Evolutionary conservation across 495 filamentous ascomycete genomes (phyloP).

Genomic region (Antarctomyces pellizariae): DNA sequence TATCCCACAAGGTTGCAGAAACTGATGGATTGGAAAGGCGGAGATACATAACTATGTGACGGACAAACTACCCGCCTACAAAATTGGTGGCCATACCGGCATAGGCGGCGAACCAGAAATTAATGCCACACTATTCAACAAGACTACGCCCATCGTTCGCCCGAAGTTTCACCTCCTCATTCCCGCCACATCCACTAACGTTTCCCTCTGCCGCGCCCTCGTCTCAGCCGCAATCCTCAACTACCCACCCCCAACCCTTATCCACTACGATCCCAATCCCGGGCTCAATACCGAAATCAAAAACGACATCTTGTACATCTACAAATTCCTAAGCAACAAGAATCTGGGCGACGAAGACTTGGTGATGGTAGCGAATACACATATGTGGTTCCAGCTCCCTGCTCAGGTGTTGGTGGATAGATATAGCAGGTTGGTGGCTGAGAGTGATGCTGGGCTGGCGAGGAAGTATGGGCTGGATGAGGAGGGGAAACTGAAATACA

Average conservation of each 20-base stretch:
- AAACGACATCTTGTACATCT: constrained; percentile 25
- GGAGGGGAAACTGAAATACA: constrained; percentile 19
- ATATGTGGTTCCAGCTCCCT: constrained; percentile 38
- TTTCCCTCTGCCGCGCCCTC: constrained; percentile 30
- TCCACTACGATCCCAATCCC: no score
- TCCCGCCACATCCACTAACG: constrained; percentile 23
- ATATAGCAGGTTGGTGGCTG: constrained; percentile 25
- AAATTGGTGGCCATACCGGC: no score
- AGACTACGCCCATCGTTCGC: no score
- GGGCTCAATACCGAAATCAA: constrained; percentile 16
- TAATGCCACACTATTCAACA: no score
- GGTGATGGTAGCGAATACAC: constrained; percentile 33
- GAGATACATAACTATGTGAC: no score
- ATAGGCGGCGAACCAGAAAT: no score
- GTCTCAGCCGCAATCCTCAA: constrained; percentile 35
- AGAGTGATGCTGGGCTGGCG: constrained; percentile 23
- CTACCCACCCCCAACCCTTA: constrained; percentile 34
- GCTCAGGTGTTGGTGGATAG: constrained; percentile 31
- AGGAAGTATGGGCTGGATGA: constrained; percentile 20
- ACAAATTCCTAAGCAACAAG: constrained; percentile 27
- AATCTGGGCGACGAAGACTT: constrained; percentile 32
- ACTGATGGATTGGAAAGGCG: no score
- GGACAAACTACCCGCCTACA: no score
- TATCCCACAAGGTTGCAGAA: no score
- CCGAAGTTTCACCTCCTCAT: constrained; percentile 39